Evolutionary conservation across 2,329 filamentous ascomycete genomes (phyloP).

Genomic region (Aspergillus glaucus): DNA sequence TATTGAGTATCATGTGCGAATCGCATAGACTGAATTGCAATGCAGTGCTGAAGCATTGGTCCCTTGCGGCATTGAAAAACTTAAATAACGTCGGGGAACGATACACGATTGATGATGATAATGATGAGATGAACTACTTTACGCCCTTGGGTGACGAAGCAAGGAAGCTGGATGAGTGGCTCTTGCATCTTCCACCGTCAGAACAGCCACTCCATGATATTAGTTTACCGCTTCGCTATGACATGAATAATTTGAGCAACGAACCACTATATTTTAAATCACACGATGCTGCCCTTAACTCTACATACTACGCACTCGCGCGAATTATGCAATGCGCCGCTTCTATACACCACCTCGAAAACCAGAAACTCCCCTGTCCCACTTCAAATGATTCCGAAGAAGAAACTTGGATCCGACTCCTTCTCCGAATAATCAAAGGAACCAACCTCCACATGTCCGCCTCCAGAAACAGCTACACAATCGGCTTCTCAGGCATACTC

Average conservation of each 20-base stretch:
- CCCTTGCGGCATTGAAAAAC: neutral
- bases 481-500: constrained; percentile 20
- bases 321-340: constrained; percentile 18
- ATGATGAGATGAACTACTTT: neutral
- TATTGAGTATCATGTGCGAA: constrained; percentile 18
- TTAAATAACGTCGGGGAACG: neutral
- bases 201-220: constrained; percentile 9
- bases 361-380: neutral
- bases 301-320: constrained; percentile 16
- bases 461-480: constrained; percentile 17
- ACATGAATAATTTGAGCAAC: too few species aligned
- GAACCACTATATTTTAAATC: constrained; percentile 8
- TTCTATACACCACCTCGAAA: constrained; percentile 4
- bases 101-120: neutral
- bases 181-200: constrained; percentile 9
- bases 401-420: constrained; percentile 7
- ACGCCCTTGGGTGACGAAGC: neutral
- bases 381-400: constrained; percentile 1
- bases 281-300: constrained; percentile 19
- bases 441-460: constrained; percentile 9
- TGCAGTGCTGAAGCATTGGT: constrained; percentile 5
- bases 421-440: constrained; percentile 12
- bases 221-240: too few species aligned
- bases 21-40: constrained; percentile 16
- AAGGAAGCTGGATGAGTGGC: constrained; percentile 13